Base-by-base conservation (phyloP, 2,329 filamentous ascomycete species). In the Ceratocystis cacaofunesta region DNA sequence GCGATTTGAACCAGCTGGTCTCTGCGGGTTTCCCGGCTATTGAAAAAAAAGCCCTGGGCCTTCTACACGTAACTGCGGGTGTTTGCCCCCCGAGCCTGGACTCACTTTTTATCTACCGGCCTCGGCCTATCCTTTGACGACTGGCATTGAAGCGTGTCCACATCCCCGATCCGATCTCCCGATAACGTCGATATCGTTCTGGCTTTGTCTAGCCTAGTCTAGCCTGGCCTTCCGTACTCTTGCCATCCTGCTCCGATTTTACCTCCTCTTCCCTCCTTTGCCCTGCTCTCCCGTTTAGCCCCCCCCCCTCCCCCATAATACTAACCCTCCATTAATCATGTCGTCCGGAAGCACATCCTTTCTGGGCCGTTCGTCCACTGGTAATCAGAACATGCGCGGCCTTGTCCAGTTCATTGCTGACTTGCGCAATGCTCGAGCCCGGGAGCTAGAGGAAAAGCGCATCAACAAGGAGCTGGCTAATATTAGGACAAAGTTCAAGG, bases 381-480 rank as follows among this genome's bases (percentile, higher is more conserved):
- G 79, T 74, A 86, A 83, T 74, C 80, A 84, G 50, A 86, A 86
- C 72, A 87, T 87, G 85, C 83, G 85, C 70, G 92, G 94, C 32
- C 80, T 99, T 70, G 94, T 99, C 61, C 95, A 96, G 75, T 99
- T 99, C 78, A 99, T 99, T 75, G 94, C 94, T 68, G 94, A 99
- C 75, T 76, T 99, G 72, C 82, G 94, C 74, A 99, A 99, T 75
- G 94, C 94, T 64, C 84, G 94, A 75, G 94, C 95, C 60, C 85
- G 95, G 68, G 94, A 99, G 75, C 79, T 99, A 69, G 94, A 99
- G 76, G 94, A 99, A 80, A 99, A 99, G 82, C 85, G 94, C 74
- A 97, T 99, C 79, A 99, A 99, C 77, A 99, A 99, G 80, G 94
- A 99, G 79, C 78, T 99, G 75, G 94, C 94, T 74, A 99, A 99